Conservation (phyloP, 129 eudicot genomes). For the Centella asiatica region DNA sequence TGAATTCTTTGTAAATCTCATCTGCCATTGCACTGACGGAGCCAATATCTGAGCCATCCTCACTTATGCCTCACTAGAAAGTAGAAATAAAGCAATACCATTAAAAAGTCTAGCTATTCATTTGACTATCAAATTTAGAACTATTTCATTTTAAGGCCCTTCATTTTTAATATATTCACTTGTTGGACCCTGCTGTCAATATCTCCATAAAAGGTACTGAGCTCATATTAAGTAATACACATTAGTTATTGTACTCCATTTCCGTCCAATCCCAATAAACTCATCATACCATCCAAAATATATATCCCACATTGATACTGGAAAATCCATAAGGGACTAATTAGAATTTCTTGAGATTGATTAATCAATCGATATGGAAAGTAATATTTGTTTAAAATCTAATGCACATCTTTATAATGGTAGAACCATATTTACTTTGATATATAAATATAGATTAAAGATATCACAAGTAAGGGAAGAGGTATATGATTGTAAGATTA, state of each 20-base stretch:
- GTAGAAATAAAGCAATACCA: background rate
- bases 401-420: no score
- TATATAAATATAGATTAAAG: no score
- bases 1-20: constrained; percentile 44
- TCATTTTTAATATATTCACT: background rate
- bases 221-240: background rate
- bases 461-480: no score
- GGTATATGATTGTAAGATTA: no score
- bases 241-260: no score
- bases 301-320: no score
- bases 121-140: background rate
- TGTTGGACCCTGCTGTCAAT: background rate
- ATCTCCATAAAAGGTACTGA: background rate
- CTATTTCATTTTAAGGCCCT: background rate
- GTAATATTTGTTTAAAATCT: no score
- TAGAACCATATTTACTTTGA: no score
- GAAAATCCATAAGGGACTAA: no score
- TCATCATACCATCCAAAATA: background rate
- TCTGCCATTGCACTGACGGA: constrained; percentile 94
- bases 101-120: background rate
- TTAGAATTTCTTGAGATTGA: no score
- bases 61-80: constrained; percentile 18
- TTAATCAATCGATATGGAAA: no score
- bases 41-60: constrained; percentile 94
- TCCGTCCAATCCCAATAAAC: background rate